phyloP scores from a whole-genome alignment of 2,329 filamentous ascomycete genomes.

The Colletotrichum falcatum region DNA sequence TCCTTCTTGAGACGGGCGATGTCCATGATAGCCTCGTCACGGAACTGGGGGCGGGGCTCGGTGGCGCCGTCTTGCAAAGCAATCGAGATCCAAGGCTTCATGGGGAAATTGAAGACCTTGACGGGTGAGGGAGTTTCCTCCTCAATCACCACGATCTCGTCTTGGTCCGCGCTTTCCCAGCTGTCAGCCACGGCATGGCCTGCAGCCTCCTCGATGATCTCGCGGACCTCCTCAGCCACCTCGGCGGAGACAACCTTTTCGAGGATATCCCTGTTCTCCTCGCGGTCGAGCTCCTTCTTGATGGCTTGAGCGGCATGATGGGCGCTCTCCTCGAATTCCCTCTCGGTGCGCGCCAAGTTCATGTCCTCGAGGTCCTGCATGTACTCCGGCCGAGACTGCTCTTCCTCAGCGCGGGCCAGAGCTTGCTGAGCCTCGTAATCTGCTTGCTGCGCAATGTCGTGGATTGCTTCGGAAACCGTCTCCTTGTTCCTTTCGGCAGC shows the following conservation, averaged over 20 bases:
- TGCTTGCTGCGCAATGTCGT: constrained; percentile 68
- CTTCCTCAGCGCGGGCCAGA: constrained; percentile 70
- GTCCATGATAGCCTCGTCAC: constrained; percentile 86
- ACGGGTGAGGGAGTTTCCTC: constrained; percentile 75
- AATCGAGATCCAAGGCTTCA: constrained; percentile 96
- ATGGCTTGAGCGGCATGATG: constrained; percentile 60
- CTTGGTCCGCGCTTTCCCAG: constrained; percentile 89
- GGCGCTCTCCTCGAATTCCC: constrained; percentile 65
- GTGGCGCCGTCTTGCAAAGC: constrained; percentile 72
- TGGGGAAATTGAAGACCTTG: constrained; percentile 93
- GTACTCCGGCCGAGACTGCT: constrained; percentile 68
- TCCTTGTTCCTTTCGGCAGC: constrained; percentile 60
- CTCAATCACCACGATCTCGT: constrained; percentile 73
- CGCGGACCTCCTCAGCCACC: constrained; percentile 61
- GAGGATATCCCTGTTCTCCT: constrained; percentile 64
- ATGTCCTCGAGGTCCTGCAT: constrained; percentile 63
- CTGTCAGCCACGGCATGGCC: constrained; percentile 78
- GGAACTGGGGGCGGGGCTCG: constrained; percentile 72
- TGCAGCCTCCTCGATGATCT: constrained; percentile 67
- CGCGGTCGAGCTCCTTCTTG: constrained; percentile 66
- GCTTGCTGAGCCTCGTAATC: constrained; percentile 72
- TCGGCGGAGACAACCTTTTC: constrained; percentile 65
- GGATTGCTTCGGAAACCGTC: constrained; percentile 78
- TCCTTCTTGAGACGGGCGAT: constrained; percentile 97
- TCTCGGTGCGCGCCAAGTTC: constrained; percentile 63